phyloP scores from a whole-genome alignment of 2,329 filamentous ascomycete species.

The Xenoacremonium recifei region DNA sequence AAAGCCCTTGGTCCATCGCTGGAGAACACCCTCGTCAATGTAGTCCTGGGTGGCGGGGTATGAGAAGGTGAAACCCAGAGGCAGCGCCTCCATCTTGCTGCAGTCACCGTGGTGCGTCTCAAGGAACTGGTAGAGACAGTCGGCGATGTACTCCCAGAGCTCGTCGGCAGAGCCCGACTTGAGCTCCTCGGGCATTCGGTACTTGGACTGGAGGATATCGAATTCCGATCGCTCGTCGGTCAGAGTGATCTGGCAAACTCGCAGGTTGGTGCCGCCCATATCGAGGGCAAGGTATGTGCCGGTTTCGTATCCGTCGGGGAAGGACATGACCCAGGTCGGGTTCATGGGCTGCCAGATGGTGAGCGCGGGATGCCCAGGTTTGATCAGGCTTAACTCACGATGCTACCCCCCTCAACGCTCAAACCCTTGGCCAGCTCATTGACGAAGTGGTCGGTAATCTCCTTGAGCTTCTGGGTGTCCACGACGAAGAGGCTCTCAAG shows the following conservation, averaged over 20 bases:
- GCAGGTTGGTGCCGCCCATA: constrained; percentile 94
- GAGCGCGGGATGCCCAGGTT: constrained; percentile 10
- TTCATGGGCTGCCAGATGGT: constrained; percentile 78
- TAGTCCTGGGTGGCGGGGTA: constrained; percentile 92
- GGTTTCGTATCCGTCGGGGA: constrained; percentile 82
- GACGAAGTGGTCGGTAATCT: constrained; percentile 87
- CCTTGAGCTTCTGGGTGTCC: constrained; percentile 75
- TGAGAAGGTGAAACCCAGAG: constrained; percentile 93
- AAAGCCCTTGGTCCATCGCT: constrained; percentile 97
- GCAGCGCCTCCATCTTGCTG: constrained; percentile 61
- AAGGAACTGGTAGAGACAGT: constrained; percentile 88
- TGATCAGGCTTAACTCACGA: constrained; percentile 59
- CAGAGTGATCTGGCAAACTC: constrained; percentile 89
- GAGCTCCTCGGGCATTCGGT: constrained; percentile 89
- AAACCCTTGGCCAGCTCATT: constrained; percentile 81
- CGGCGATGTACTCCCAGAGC: constrained; percentile 92
- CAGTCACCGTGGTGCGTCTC: constrained; percentile 76
- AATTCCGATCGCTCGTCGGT: constrained; percentile 87
- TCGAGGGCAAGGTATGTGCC: constrained; percentile 88
- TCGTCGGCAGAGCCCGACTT: constrained; percentile 82
- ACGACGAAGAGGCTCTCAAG: constrained; percentile 85
- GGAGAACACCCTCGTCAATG: constrained; percentile 87
- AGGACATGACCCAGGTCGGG: constrained; percentile 91
- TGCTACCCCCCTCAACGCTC: constrained; percentile 81
- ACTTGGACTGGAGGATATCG: constrained; percentile 94